A percentile compares a stretch with the other conserved stretches of the same genome.
Evolutionary conservation across 2,329 filamentous ascomycete species (phyloP).

Genomic region (Phyllosticta paracitricarpa): DNA sequence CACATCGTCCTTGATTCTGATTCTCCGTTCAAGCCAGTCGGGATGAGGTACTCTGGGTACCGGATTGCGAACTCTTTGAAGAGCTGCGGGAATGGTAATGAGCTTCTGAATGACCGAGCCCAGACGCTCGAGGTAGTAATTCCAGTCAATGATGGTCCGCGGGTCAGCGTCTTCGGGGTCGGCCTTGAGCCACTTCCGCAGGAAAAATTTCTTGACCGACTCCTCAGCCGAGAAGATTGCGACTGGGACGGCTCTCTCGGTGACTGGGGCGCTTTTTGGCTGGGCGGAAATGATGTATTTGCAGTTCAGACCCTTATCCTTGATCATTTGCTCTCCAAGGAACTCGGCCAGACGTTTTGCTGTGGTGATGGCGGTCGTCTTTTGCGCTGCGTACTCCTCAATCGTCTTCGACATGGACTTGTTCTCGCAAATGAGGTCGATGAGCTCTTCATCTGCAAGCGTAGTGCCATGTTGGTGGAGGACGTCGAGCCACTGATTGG

Average conservation of each 20-base stretch:
- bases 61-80: slow-evolving; percentile 91
- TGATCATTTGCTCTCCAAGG: slow-evolving; percentile 95
- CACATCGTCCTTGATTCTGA: slow-evolving; percentile 91
- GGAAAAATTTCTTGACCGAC: slow-evolving; percentile 73
- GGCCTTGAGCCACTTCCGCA: slow-evolving; percentile 93
- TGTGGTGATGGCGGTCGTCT: slow-evolving; percentile 98
- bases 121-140: slow-evolving; percentile 91
- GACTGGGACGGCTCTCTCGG: slow-evolving; percentile 86
- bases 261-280: slow-evolving; percentile 83
- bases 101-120: slow-evolving; percentile 98
- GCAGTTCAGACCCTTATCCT: slow-evolving; percentile 98
- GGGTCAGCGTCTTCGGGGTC: slow-evolving; percentile 88
- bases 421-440: slow-evolving; percentile 99
- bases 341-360: slow-evolving; percentile 93
- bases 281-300: slow-evolving; percentile 95
- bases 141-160: slow-evolving; percentile 83
- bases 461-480: slow-evolving; percentile 80
- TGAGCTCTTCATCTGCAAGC: slow-evolving; percentile 89
- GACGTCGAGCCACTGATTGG: slow-evolving; percentile 94
- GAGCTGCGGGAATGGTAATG: slow-evolving; percentile 92
- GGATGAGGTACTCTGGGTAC: slow-evolving; percentile 89
- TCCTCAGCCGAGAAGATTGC: slow-evolving; percentile 95
- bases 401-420: slow-evolving; percentile 95
- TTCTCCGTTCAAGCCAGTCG: slow-evolving; percentile 89
- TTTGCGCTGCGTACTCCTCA: slow-evolving; percentile 90